Evolutionary conservation across 2,329 filamentous ascomycete species (phyloP).

Genomic region (Dendrostoma leiphaemia): DNA sequence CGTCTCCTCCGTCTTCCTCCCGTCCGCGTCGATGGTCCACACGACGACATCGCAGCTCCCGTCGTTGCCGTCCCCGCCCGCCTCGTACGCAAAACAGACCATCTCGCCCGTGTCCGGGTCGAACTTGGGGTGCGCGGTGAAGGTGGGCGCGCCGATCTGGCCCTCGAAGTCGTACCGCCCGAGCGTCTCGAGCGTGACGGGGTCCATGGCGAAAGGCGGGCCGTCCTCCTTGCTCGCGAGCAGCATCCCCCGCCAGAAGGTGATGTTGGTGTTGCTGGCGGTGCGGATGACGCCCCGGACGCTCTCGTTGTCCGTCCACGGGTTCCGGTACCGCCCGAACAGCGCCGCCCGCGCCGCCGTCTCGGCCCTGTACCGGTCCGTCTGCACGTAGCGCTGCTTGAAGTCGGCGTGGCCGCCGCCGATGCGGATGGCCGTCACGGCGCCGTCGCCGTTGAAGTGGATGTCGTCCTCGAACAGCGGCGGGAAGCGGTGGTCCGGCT

Average conservation of each 20-base stretch:
- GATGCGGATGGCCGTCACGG: constrained; percentile 40
- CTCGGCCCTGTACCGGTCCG: constrained; percentile 32
- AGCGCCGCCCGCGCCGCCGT: constrained; percentile 33
- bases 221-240: constrained; percentile 56
- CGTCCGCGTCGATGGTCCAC: constrained; percentile 44
- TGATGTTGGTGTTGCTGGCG: constrained; percentile 59
- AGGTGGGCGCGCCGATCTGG: constrained; percentile 44
- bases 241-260: constrained; percentile 54
- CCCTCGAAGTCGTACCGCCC: constrained; percentile 52
- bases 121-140: constrained; percentile 52
- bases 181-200: constrained; percentile 45
- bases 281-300: constrained; percentile 55
- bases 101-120: constrained; percentile 51
- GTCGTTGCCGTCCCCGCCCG: constrained; percentile 41
- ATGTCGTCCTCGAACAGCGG: constrained; percentile 52
- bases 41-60: constrained; percentile 42
- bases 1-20: constrained; percentile 42
- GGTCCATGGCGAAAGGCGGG: constrained; percentile 50
- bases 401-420: constrained; percentile 38
- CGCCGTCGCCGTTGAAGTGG: constrained; percentile 35
- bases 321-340: constrained; percentile 57
- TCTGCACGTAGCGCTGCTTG: constrained; percentile 42
- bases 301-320: constrained; percentile 53
- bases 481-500: constrained; percentile 53
- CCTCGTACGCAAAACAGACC: constrained; percentile 50